Evolutionary conservation across 352 stramenopile species (phyloP), one percentile per base, ranked within the genome.

Genomic region (Pythium insidiosum): DNA sequence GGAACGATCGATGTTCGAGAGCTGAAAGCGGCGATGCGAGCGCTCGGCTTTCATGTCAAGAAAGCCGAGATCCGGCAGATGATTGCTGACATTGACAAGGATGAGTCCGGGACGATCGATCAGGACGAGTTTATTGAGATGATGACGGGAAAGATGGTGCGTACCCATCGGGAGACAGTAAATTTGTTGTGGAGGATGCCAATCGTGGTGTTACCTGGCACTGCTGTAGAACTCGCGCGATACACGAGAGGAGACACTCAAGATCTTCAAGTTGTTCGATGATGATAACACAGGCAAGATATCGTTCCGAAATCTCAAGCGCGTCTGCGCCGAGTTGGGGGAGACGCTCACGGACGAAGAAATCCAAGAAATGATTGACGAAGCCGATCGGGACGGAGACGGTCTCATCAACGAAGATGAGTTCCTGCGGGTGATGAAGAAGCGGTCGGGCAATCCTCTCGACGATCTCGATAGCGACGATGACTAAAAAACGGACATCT

Each of bases 261-360:
- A 97, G 68, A 93, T 98, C 47, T 98, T 98, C 48, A 65, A 78
- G 35, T 80, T 98, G n/a, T 98, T 98, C 54, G 92, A 97, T 57
- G 90, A 98, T 43, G 92, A 97, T 50, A 81, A 87, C 45, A 97
- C 90, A 16, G 91, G 91, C 15, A 95, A 94, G 42, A 98, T 98
- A 43, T 96, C 85, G 23, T 97, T 97, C 63, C 77, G 85, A 26
- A 97, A 98, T 52, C 71, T 98, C 37, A 97, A 97, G 52, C 71
- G 89, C 25, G 90, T 96, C 18, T 95, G 84, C 42, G 85, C 68
- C 1, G 91, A 97, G 59, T 45, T 88, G 23, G 66, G 68, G 4
- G 68, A 85, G 61, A 77, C 56, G 22, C 55, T 85, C 28, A 88
- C 75, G 16, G 75, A 88, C 43, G 71, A 84, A 35, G 75, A 88